Evolutionary conservation across 495 filamentous ascomycete species (phyloP).

Genomic region (Jackrogersella multiformis): DNA sequence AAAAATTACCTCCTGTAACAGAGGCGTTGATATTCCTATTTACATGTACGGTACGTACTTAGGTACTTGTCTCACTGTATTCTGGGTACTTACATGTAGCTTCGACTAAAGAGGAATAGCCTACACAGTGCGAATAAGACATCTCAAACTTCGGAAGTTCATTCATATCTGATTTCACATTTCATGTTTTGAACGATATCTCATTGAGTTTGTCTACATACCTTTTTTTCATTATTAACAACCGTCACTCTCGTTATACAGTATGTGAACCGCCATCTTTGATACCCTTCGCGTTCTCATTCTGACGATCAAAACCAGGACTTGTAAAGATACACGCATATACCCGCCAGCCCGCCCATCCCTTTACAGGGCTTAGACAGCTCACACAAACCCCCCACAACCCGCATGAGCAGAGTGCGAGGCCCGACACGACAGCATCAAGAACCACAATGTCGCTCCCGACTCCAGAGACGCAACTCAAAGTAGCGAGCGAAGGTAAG

Average conservation of each 20-base stretch:
- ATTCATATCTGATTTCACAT: no score
- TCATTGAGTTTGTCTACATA: background rate
- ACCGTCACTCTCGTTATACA: background rate
- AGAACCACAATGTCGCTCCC: slow-evolving; percentile 34
- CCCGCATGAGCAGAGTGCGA: background rate
- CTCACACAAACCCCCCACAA: no score
- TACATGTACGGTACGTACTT: background rate
- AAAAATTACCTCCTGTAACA: background rate
- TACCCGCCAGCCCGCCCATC: background rate
- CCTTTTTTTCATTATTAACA: no score
- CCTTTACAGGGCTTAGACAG: background rate
- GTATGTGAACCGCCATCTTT: background rate
- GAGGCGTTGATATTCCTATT: background rate
- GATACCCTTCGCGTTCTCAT: background rate
- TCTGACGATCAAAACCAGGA: background rate
- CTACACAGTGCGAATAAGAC: slow-evolving; percentile 16
- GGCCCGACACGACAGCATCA: background rate
- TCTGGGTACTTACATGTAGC: background rate
- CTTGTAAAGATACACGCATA: background rate
- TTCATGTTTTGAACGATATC: background rate
- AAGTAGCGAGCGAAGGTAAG: slow-evolving; percentile 43
- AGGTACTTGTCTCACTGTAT: no score
- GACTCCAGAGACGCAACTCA: slow-evolving; percentile 35
- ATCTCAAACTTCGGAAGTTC: background rate
- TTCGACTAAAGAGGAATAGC: background rate